Evolutionary conservation across 1,284 basidiomycete species (phyloP), one percentile per base, ranked within the genome.

Genomic region (Paramarasmius palmivorus): DNA sequence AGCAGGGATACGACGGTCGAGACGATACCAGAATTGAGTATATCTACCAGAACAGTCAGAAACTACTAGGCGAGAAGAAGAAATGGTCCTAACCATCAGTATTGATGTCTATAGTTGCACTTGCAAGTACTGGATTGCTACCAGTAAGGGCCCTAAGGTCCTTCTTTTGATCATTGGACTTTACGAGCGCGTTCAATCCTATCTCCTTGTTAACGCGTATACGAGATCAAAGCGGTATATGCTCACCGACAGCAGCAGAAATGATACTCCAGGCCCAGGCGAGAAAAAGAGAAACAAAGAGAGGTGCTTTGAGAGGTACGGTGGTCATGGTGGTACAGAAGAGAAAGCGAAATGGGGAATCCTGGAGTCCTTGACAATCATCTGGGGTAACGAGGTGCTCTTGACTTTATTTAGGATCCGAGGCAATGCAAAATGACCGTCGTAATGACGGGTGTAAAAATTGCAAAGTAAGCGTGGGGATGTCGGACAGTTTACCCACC

Each of bases 21-120:
- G 47, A 81, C 73, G 32, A 71, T 67, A 14, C 80, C 83, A 22
- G 73, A 63, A 49, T 65, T 54, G 63, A 74, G 75, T 34, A 81
- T 70, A 58, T 83, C 78, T 81, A 45, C 17, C 29, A n/a, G n/a
- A 25, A 17, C 10, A n/a, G 36, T 22, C 25, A 37, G n/a, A 12
- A 12, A 49, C 14, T 38, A n/a, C 3, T 10, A 44, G 36, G 40
- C n/a, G 39, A 42, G 19, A 41, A 25, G 19, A 9, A 9, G 14
- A 32, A 22, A 32, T 9, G 4, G 20, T 25, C 20, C 12, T 10
- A 38, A 75, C 74, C 71, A 49, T 61, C 56, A 4, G 63, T 67
- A 52, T 75, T 54, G 42, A 76, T 70, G 25, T 62, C 48, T 19
- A 76, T 55, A 6, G 62, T 54, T 1, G 68, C 62, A 19, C 64